Base-by-base conservation (phyloP, 2,329 filamentous ascomycete species). In the Tolypocladium inflatum region DNA sequence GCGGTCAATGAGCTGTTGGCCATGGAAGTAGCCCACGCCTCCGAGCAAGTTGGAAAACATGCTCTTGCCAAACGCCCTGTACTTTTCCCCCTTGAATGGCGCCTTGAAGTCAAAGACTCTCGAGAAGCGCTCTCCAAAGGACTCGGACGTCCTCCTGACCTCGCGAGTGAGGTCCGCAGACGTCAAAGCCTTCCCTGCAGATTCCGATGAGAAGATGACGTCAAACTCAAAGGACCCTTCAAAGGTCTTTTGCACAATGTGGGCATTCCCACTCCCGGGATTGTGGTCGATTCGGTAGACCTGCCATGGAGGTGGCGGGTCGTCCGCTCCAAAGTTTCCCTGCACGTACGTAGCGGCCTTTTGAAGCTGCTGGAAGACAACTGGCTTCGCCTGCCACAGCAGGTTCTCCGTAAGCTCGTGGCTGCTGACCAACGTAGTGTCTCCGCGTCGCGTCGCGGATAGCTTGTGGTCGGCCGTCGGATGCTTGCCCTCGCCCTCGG, bases 41-140 rank as follows among this genome's bases (percentile, higher is more conserved):
- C 94, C 94, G 41, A 96, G 80, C 39, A 99, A 78, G 71, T 97
- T 99, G 2, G 93, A 97, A 65, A 99, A 89, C 79, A 99, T 88
- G 62, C 88, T 92, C 71, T 90, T 89, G 62, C 87, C 90, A 71
- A 97, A 97, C 58, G 80, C 80, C 54, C 84, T 79, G 70, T 95
- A 94, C 67, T 90, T 85, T 3, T 84, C 80, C 4, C 82, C 80
- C 21, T 83, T 76, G 72, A 94, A 99, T 0, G 94, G 93, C 0
- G 86, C 77, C 66, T 91, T 81, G 1, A 91, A 86, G 56, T 85
- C 78, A 56, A 75, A 75, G 38, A 90, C 78, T 23, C 84, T 80
- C 17, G 83, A 75, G 71, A 96, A 99, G 35, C 88, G 86, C 55
- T 88, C 79, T 39, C 83, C 82, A 71, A 97, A 97, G 6, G 81